These are phyloP conservation scores for Cinnamomum chago DNA, from an alignment of 164 flowering plant genomes.

Conservation along the genomic window DNA sequence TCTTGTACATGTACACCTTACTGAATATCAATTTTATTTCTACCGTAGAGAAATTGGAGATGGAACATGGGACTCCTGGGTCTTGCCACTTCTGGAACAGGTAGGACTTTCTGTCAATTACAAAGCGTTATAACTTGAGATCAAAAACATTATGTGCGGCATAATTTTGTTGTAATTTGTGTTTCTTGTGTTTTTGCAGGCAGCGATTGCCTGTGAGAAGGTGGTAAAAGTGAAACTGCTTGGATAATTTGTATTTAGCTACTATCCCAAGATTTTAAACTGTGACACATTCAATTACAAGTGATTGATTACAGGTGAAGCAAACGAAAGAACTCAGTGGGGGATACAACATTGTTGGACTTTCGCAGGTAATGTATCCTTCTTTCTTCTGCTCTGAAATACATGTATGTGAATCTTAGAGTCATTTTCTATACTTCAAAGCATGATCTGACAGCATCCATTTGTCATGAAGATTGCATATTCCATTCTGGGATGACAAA, in stretches of 20 bases:
- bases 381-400: neutral
- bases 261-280: constrained; percentile 3
- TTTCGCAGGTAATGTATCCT: constrained; percentile 69
- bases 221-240: constrained; percentile 31
- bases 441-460: neutral
- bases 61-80: constrained; percentile 97
- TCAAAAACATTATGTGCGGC: neutral
- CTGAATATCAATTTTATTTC: constrained; percentile 2
- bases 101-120: constrained; percentile 20
- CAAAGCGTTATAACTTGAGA: neutral
- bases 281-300: constrained; percentile 6
- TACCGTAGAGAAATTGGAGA: constrained; percentile 77
- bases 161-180: constrained; percentile 5
- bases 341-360: constrained; percentile 96
- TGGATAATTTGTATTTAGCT: constrained; percentile 3
- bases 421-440: neutral
- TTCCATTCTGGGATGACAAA: no score
- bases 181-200: constrained; percentile 38
- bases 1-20: neutral
- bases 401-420: neutral
- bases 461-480: neutral
- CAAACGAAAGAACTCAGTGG: constrained; percentile 62
- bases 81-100: constrained; percentile 73
- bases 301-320: constrained; percentile 59
- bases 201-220: constrained; percentile 68